Conservation (phyloP, 78 protist genomes). For the Dictyostelium firmibasis region DNA sequence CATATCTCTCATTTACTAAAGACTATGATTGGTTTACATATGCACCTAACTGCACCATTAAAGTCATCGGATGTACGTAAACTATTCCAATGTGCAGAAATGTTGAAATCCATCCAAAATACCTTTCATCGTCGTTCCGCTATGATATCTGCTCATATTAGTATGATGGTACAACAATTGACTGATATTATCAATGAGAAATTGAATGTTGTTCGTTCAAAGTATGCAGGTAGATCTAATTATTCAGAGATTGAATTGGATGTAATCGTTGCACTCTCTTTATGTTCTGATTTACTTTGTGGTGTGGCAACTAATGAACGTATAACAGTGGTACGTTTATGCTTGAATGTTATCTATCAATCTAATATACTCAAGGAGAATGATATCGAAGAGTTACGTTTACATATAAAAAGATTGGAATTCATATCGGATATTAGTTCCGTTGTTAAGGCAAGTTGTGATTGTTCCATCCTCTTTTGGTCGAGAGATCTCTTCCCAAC, state of each 20-base stretch:
- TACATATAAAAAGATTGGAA: constrained; percentile 53
- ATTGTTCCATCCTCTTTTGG: constrained; percentile 90
- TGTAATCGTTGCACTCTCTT: constrained; percentile 33
- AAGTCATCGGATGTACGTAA: constrained; percentile 50
- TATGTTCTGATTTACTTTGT: constrained; percentile 6
- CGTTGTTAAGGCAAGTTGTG: constrained; percentile 37
- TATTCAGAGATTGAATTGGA: constrained; percentile 48
- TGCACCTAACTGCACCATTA: constrained; percentile 32
- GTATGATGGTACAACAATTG: constrained; percentile 45
- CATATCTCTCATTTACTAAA: constrained; percentile 61
- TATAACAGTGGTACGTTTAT: constrained; percentile 28
- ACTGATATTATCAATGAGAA: constrained; percentile 46
- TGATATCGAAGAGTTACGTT: constrained; percentile 43
- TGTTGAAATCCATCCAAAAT: constrained; percentile 74
- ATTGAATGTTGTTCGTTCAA: constrained; percentile 4
- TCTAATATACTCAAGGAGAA: constrained; percentile 7
- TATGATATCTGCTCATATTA: constrained; percentile 72
- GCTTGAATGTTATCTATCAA: constrained; percentile 42
- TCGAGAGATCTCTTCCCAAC: constrained; percentile 80
- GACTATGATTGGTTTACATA: constrained; percentile 74
- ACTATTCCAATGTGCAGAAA: constrained; percentile 77
- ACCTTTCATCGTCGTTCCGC: constrained; percentile 73
- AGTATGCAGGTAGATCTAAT: constrained; percentile 14
- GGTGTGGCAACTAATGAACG: constrained; percentile 62
- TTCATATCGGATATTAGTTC: constrained; percentile 39